Evolutionary conservation across 371 early-diverging fungal species (phyloP).

Genomic region (Syncephalis fuscata): DNA sequence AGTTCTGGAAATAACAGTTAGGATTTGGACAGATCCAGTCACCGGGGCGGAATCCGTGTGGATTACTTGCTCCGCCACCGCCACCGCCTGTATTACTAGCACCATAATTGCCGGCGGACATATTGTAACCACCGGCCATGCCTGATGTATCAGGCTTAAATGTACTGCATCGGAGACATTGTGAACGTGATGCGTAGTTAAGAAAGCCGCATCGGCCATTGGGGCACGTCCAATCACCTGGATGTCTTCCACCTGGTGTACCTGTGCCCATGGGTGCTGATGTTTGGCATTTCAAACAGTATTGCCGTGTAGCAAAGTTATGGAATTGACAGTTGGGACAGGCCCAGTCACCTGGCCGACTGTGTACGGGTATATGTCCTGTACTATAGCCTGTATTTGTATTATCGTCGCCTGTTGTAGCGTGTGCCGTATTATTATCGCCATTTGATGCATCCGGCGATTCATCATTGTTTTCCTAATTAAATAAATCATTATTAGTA

Average conservation of each 20-base stretch:
- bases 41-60: conserved; percentile 25
- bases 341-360: conserved; percentile 58
- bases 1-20: conserved; percentile 55
- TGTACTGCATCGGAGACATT: conserved; percentile 35
- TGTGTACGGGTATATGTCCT: too few relatives aligned
- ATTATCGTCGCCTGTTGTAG: too few relatives aligned
- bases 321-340: conserved; percentile 54
- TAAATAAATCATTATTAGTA: too few relatives aligned
- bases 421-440: too few relatives aligned
- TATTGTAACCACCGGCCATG: neutral
- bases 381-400: too few relatives aligned
- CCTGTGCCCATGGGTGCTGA: conserved; percentile 11
- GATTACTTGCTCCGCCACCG: too few relatives aligned
- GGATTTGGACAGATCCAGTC: conserved; percentile 60
- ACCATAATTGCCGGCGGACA: neutral
- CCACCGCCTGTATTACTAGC: too few relatives aligned
- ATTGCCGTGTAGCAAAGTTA: conserved; percentile 52
- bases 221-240: conserved; percentile 48
- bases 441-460: too few relatives aligned
- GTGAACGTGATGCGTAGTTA: conserved; percentile 56
- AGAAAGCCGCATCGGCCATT: conserved; percentile 49
- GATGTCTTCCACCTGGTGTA: conserved; percentile 4
- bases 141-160: conserved; percentile 17
- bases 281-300: conserved; percentile 50
- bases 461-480: too few relatives aligned